Evolutionary conservation across 768 basidiomycete genomes (phyloP), one percentile per base, ranked within the genome.

Genomic region (Baorangia bicolor): DNA sequence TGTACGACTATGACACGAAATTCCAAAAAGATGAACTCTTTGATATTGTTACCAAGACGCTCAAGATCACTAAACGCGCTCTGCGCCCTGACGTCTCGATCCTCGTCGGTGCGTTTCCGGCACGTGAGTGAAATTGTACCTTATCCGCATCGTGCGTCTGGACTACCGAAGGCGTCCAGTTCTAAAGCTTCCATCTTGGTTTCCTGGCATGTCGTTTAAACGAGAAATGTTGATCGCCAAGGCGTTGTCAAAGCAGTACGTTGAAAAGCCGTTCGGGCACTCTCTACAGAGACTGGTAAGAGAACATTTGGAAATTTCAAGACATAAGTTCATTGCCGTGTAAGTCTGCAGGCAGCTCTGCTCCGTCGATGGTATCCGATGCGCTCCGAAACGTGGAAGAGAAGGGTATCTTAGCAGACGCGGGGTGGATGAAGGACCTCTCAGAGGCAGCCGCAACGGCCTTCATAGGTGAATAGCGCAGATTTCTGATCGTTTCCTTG

Each of bases 201-300:
- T 66, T 30, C 64, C 62, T 58, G 59, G 59, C 13, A 66, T 66
- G 64, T 56, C 56, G 5, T 67, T 65, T 44, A 65, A 58, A 43
- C 53, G 35, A 12, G 59, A 67, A 7, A 67, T 67, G 62, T 62
- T 16, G 10, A 42, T 6, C 9, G 56, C 57, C 41, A 67, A 51
- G 45, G 51, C 33, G 1, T 12, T 33, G 25, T 61, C 62, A 20
- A 62, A 62, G 28, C 20, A 42, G 33, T 67, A 67, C 21, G 20
- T 66, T 11, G 40, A 58, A 21, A 47, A 16, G 28, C 57, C 65
- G 1, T 67, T 67, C 14, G 47, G 52, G 30, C 38, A 57, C 6
- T 51, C 62, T 30, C 38, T 67, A 34, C 54, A 46, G n/a, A 56
- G 59, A 43, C 30, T 67, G 48, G 64, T 67, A 51, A 61, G 53